Evolutionary conservation across 495 filamentous ascomycete genomes (phyloP).

Genomic region (Hypoxylon crocopeplum): DNA sequence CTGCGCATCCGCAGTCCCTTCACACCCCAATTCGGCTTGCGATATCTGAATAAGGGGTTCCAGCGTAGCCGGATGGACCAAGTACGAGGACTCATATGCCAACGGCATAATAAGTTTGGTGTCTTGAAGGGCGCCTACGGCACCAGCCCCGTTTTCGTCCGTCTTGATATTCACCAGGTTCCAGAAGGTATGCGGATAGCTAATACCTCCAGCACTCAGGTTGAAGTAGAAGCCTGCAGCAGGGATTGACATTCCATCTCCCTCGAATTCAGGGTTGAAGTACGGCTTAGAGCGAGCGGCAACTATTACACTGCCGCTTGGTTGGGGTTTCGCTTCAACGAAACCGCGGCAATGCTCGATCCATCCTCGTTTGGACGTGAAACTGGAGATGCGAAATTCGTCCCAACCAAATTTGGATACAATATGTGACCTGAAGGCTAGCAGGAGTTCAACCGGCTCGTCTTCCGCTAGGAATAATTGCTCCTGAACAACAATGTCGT

Average conservation of each 20-base stretch:
- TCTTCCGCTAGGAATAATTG: conserved; percentile 42
- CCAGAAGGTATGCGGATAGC: conserved; percentile 50
- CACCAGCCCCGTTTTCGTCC: conserved; percentile 40
- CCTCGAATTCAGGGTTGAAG: background rate
- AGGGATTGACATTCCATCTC: conserved; percentile 17
- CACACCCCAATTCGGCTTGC: conserved; percentile 35
- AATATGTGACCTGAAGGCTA: conserved; percentile 36
- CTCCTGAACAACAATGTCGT: conserved; percentile 39
- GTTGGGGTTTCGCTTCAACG: conserved; percentile 20
- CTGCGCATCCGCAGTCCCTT: conserved; percentile 3
- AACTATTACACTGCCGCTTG: background rate
- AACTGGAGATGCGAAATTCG: conserved; percentile 37
- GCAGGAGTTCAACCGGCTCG: conserved; percentile 45
- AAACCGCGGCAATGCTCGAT: conserved; percentile 39
- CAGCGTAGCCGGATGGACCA: conserved; percentile 54
- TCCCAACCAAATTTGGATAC: conserved; percentile 20
- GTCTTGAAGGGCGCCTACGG: conserved; percentile 50
- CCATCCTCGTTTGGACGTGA: conserved; percentile 34
- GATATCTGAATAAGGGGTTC: conserved; percentile 54
- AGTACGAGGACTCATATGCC: conserved; percentile 49
- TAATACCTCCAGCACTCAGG: conserved; percentile 35
- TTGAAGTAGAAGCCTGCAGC: conserved; percentile 33
- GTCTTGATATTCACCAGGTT: conserved; percentile 44
- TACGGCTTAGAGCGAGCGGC: background rate
- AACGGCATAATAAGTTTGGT: conserved; percentile 57